Evolutionary conservation across 495 filamentous ascomycete genomes (phyloP).

Genomic region (Apodospora peruviana): DNA sequence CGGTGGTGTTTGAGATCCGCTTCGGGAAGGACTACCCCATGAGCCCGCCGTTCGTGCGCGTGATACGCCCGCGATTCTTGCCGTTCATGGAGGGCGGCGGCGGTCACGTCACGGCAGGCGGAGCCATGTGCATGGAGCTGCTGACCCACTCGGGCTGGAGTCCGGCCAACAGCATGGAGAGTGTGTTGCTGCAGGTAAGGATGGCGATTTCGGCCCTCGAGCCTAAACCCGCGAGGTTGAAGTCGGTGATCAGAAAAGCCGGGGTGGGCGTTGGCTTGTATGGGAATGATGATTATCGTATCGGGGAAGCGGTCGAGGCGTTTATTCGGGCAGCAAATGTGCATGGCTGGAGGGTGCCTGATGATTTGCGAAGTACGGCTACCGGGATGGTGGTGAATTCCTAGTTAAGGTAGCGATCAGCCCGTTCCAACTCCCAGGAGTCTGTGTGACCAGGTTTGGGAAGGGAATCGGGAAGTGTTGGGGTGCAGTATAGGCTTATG

Average conservation of each 20-base stretch:
- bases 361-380: too few relatives aligned
- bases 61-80: slow-evolving; percentile 77
- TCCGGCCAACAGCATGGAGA: slow-evolving; percentile 67
- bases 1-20: slow-evolving; percentile 74
- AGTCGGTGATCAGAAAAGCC: not conserved
- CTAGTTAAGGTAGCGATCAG: too few relatives aligned
- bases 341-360: slow-evolving; percentile 66
- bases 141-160: slow-evolving; percentile 82
- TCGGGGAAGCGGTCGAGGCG: slow-evolving; percentile 67
- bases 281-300: slow-evolving; percentile 49
- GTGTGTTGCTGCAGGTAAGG: slow-evolving; percentile 74
- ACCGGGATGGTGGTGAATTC: too few relatives aligned
- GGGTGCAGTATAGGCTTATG: too few relatives aligned
- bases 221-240: slow-evolving; percentile 67
- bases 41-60: slow-evolving; percentile 77
- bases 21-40: slow-evolving; percentile 72
- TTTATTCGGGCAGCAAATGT: slow-evolving; percentile 58
- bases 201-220: slow-evolving; percentile 67
- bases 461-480: too few relatives aligned
- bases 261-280: not conserved
- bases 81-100: slow-evolving; percentile 68
- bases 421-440: too few relatives aligned
- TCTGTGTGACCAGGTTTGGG: too few relatives aligned
- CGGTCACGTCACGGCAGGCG: slow-evolving; percentile 83
- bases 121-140: slow-evolving; percentile 88